These are phyloP conservation scores for Dalbergia oliveri DNA, from an alignment of 306 rosid genomes.

Conservation along the genomic window DNA sequence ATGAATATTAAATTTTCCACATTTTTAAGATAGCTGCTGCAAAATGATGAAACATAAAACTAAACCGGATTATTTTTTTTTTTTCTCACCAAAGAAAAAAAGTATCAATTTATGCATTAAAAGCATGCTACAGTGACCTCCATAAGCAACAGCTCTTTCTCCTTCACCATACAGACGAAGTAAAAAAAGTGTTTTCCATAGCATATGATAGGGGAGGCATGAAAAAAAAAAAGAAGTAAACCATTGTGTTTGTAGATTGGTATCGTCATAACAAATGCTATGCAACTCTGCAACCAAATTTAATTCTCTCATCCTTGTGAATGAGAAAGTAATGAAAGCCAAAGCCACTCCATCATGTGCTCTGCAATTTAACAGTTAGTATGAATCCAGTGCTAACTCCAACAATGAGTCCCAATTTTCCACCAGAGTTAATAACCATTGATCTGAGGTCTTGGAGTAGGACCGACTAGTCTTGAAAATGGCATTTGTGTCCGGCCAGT, in stretches of 20 bases:
- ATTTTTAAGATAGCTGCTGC: background rate
- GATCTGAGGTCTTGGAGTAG: slow-evolving; percentile 85
- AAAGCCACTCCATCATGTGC: slow-evolving; percentile 37
- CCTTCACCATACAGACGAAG: slow-evolving; percentile 35
- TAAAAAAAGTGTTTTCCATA: slow-evolving; percentile 32
- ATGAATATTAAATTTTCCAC: slow-evolving; percentile 13
- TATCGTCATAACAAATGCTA: background rate
- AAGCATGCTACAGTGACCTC: slow-evolving; percentile 41
- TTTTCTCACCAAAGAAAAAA: too few relatives aligned
- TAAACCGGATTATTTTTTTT: background rate
- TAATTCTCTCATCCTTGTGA: slow-evolving; percentile 44
- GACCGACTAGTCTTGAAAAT: slow-evolving; percentile 86
- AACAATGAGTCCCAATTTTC: slow-evolving; percentile 23
- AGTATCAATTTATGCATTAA: background rate
- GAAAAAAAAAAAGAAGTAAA: slow-evolving; percentile 1
- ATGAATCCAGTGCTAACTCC: slow-evolving; percentile 27
- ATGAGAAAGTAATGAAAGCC: slow-evolving; percentile 37
- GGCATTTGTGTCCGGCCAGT: slow-evolving; percentile 74
- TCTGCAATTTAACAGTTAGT: slow-evolving; percentile 45
- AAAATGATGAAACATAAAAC: background rate
- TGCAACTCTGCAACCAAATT: slow-evolving; percentile 35
- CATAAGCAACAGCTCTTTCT: slow-evolving; percentile 36
- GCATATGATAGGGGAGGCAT: slow-evolving; percentile 30
- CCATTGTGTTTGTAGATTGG: slow-evolving; percentile 31
- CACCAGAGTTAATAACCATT: slow-evolving; percentile 66